Percentiles rank a stretch among this genome's conserved stretches.
Conservation (phyloP, 225 moss, liverwort and hornwort genomes). For the Physcomitrellopsis africana region DNA sequence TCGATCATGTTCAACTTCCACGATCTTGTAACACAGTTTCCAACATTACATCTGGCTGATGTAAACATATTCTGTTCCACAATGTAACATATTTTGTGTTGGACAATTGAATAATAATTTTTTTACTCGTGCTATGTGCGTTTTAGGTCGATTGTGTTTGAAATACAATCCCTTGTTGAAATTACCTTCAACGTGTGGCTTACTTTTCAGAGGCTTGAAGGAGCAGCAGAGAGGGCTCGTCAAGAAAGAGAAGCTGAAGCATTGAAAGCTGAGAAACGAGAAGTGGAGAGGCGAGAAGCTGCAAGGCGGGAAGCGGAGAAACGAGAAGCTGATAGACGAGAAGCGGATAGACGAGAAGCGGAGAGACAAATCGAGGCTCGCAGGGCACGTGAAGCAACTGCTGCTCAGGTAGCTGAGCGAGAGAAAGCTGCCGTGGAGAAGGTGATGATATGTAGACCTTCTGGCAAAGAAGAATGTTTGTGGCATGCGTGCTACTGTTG, state of each 20-base stretch:
- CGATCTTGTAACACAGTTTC: slow-evolving; percentile 17
- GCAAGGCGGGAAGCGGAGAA: too few relatives aligned
- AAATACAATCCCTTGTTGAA: neutral
- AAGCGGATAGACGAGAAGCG: slow-evolving; percentile 34
- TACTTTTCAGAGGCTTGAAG: slow-evolving; percentile 49
- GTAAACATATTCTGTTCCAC: neutral
- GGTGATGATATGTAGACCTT: slow-evolving; percentile 36
- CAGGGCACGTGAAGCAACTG: slow-evolving; percentile 43
- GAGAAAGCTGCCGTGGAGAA: slow-evolving; percentile 52
- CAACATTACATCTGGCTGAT: slow-evolving; percentile 13
- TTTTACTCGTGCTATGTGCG: neutral
- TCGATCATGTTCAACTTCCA: neutral
- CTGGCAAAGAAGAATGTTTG: neutral
- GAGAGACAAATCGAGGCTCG: slow-evolving; percentile 45
- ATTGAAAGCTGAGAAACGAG: slow-evolving; percentile 19
- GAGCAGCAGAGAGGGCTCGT: slow-evolving; percentile 62
- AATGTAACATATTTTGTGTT: neutral
- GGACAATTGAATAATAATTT: neutral
- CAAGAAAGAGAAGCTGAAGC: slow-evolving; percentile 52
- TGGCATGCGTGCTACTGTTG: neutral
- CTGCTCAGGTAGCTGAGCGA: slow-evolving; percentile 41
- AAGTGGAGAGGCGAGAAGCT: too few relatives aligned
- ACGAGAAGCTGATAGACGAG: too few relatives aligned
- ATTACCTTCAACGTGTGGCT: slow-evolving; percentile 7
- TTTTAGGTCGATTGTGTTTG: slow-evolving; percentile 19